Conservation (phyloP, 768 basidiomycete species). For the Albatrellus ellisii region DNA sequence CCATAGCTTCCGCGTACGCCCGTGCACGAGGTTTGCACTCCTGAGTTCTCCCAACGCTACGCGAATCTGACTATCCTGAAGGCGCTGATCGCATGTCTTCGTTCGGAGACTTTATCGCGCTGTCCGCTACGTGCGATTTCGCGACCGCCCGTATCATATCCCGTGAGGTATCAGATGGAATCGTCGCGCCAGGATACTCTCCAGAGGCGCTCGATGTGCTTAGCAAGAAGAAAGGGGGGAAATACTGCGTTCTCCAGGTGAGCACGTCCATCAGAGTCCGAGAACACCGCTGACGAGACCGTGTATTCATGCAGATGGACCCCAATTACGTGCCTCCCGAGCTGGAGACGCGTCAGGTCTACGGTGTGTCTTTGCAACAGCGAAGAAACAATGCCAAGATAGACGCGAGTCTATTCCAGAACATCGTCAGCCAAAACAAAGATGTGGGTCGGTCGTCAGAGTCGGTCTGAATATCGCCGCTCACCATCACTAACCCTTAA, state of each 20-base stretch:
- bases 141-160: constrained; percentile 95
- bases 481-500: neutral
- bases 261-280: constrained; percentile 4
- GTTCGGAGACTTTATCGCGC: constrained; percentile 96
- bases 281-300: neutral
- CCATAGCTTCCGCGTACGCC: constrained; percentile 87
- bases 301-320: constrained; percentile 64
- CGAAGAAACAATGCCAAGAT: constrained; percentile 85
- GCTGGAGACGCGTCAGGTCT: constrained; percentile 90
- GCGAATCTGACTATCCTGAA: constrained; percentile 17
- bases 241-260: constrained; percentile 95
- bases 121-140: constrained; percentile 86
- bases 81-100: constrained; percentile 99
- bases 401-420: constrained; percentile 64
- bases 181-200: constrained; percentile 91
- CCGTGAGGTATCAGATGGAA: constrained; percentile 97
- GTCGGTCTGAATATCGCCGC: neutral
- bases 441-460: constrained; percentile 34
- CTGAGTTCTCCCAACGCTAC: neutral
- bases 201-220: constrained; percentile 82
- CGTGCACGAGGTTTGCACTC: constrained; percentile 68
- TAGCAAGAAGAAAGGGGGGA: constrained; percentile 93
- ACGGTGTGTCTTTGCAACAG: constrained; percentile 84
- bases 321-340: constrained; percentile 66
- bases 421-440: constrained; percentile 83